Percentiles rank a stretch among this genome's conserved stretches.
These are phyloP conservation scores for Apium graveolens DNA, from an alignment of 129 eudicot genomes.

Conservation along the genomic window DNA sequence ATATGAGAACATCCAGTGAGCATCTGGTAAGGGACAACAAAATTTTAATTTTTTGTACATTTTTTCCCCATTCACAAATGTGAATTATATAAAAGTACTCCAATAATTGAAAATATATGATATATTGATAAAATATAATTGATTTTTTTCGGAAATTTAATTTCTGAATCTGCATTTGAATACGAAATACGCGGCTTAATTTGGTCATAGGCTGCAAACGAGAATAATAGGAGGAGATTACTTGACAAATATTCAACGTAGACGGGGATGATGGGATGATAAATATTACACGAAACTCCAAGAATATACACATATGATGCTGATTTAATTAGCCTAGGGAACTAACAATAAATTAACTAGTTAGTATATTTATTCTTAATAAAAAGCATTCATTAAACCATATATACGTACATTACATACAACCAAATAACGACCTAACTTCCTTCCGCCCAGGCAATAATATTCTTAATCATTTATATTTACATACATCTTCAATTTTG, in stretches of 20 bases:
- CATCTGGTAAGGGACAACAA: too few relatives aligned
- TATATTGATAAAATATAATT: too few relatives aligned
- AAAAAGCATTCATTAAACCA: not conserved
- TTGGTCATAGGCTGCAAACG: not conserved
- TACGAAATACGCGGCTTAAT: not conserved
- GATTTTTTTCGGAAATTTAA: too few relatives aligned
- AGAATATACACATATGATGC: not conserved
- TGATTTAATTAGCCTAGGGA: not conserved
- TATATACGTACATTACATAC: not conserved
- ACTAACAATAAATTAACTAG: not conserved
- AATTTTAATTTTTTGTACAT: too few relatives aligned
- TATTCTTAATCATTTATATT: not conserved
- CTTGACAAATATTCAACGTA: not conserved
- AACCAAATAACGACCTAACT: constrained; percentile 1
- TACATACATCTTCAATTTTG: not conserved
- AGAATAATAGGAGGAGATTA: not conserved
- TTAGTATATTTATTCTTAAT: too few relatives aligned
- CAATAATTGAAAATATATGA: too few relatives aligned
- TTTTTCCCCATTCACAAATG: too few relatives aligned
- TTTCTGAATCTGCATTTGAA: too few relatives aligned
- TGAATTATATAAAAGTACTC: too few relatives aligned
- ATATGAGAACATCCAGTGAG: too few relatives aligned
- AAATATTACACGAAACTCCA: not conserved
- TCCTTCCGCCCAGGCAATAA: not conserved
- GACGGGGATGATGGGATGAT: not conserved